A percentile compares a stretch with the other conserved stretches of the same genome.
These are phyloP conservation scores for Backusella mclennaniae DNA, from an alignment of 192 early-diverging fungal species.

Conservation along the genomic window DNA sequence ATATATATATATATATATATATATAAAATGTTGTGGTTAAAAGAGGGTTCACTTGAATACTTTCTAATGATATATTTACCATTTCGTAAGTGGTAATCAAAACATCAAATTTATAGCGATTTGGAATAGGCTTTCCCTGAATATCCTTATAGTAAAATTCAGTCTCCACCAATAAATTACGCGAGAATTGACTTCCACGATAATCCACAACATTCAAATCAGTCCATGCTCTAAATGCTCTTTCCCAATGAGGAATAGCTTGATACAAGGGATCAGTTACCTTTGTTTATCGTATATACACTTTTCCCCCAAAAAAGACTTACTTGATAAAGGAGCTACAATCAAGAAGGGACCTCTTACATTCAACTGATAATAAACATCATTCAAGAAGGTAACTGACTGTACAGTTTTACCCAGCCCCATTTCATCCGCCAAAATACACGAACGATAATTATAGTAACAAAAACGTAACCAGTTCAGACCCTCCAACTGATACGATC, in stretches of 20 bases:
- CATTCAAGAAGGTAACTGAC: conserved; percentile 72
- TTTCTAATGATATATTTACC: conserved; percentile 8
- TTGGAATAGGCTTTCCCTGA: conserved; percentile 48
- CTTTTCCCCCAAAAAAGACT: neutral
- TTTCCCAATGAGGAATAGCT: conserved; percentile 59
- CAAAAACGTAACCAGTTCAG: conserved; percentile 83
- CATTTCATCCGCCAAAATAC: conserved; percentile 95
- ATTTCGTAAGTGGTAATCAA: conserved; percentile 64
- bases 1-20: neutral
- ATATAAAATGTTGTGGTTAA: too few species aligned
- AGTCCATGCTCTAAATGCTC: conserved; percentile 72
- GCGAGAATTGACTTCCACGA: conserved; percentile 64
- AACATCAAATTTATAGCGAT: conserved; percentile 60
- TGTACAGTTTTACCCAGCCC: conserved; percentile 65
- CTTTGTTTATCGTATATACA: too few species aligned
- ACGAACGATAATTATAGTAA: conserved; percentile 71
- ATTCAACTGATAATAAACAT: conserved; percentile 59
- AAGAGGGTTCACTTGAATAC: neutral
- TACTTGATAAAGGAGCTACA: conserved; percentile 55
- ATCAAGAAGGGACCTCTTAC: conserved; percentile 79
- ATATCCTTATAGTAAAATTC: conserved; percentile 74
- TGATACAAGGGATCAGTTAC: too few species aligned
- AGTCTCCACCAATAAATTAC: conserved; percentile 77
- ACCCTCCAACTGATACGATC: conserved; percentile 81
- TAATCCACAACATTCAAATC: conserved; percentile 71